These are phyloP conservation scores for Verticillium albo-atrum DNA, from an alignment of 2,329 filamentous ascomycete species.

Conservation along the genomic window DNA sequence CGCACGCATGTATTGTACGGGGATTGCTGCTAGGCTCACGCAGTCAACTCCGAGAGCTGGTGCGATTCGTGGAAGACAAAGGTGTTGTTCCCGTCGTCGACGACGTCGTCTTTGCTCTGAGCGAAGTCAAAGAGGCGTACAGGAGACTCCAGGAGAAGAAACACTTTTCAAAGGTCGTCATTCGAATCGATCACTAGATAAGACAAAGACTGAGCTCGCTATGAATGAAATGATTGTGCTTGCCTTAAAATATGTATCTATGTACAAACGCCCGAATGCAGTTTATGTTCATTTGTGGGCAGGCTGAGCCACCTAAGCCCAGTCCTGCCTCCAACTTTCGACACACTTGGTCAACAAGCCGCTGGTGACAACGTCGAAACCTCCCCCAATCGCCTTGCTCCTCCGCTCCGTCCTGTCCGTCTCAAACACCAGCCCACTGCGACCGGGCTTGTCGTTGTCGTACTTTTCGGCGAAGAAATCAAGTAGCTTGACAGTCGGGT, in stretches of 20 bases:
- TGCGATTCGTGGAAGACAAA: conserved; percentile 25
- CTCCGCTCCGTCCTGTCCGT: conserved; percentile 26
- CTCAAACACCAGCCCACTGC: conserved; percentile 31
- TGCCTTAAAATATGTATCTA: background rate
- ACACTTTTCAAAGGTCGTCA: conserved; percentile 31
- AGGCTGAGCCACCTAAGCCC: background rate
- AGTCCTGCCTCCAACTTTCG: conserved; percentile 5
- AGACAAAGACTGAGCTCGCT: background rate
- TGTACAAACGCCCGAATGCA: background rate
- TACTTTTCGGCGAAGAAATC: conserved; percentile 50
- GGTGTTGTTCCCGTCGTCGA: conserved; percentile 24
- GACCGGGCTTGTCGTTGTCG: conserved; percentile 32
- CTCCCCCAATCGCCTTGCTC: conserved; percentile 24
- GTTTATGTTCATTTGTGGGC: background rate
- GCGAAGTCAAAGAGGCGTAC: conserved; percentile 26
- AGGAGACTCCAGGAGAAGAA: conserved; percentile 23
- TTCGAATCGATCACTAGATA: conserved; percentile 14
- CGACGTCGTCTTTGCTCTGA: conserved; percentile 22
- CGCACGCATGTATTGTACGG: conserved; percentile 18
- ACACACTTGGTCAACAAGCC: conserved; percentile 27
- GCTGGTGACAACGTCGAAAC: conserved; percentile 30
- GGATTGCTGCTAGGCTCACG: conserved; percentile 22
- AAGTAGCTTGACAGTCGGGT: conserved; percentile 46
- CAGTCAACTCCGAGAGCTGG: conserved; percentile 21
- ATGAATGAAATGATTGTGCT: background rate